phyloP scores from a whole-genome alignment of 805 yeast species.

The Ogataea ramenticola region DNA sequence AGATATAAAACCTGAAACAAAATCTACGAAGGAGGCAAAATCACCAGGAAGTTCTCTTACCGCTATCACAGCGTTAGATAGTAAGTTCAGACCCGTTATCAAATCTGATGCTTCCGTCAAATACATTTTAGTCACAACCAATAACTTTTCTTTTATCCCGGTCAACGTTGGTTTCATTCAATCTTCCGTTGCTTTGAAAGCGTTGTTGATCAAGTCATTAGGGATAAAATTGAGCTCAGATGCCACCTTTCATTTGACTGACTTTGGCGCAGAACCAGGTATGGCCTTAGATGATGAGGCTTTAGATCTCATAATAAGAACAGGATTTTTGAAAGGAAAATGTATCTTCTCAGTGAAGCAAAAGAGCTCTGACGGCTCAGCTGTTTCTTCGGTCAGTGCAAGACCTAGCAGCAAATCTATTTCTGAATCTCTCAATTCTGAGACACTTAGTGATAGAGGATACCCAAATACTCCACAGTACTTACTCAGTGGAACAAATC shows the following conservation, averaged over 20 bases:
- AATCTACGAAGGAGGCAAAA: too few relatives aligned
- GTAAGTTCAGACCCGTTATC: constrained; percentile 32
- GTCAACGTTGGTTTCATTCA: constrained; percentile 30
- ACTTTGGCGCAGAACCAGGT: constrained; percentile 55
- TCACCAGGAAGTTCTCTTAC: background rate
- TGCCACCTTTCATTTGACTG: constrained; percentile 54
- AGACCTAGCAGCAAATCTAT: background rate
- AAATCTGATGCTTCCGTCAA: constrained; percentile 23
- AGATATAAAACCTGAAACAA: too few relatives aligned
- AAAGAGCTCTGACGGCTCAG: constrained; percentile 1
- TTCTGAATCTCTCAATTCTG: background rate
- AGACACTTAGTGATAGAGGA: constrained; percentile 22
- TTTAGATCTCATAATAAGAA: constrained; percentile 29
- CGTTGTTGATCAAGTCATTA: constrained; percentile 29
- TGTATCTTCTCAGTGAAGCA: constrained; percentile 15
- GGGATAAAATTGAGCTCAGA: constrained; percentile 27
- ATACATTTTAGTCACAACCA: constrained; percentile 54
- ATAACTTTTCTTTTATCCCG: constrained; percentile 48
- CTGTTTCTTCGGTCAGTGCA: background rate
- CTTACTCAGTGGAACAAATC: constrained; percentile 26
- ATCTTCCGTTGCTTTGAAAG: constrained; percentile 31
- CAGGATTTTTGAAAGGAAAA: constrained; percentile 24
- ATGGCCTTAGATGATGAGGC: constrained; percentile 44
- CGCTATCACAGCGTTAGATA: constrained; percentile 17
- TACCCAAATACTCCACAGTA: constrained; percentile 45